phyloP scores from a whole-genome alignment of 129 eudicot genomes.

The Glebionis coronaria region DNA sequence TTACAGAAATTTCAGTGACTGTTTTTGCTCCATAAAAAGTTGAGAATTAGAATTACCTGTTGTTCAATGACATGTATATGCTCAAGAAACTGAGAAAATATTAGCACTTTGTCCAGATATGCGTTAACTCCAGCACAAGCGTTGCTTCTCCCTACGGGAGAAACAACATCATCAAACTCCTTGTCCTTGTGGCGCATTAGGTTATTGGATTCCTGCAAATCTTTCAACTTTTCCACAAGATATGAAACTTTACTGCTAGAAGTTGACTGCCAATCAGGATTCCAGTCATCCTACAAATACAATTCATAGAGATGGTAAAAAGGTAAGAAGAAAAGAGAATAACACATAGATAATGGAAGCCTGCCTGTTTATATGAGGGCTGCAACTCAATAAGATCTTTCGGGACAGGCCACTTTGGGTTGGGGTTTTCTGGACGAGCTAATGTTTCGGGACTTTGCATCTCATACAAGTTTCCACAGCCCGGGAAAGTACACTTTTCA shows the following conservation, averaged over 20 bases:
- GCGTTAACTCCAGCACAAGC: constrained; percentile 23
- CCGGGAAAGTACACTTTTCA: constrained; percentile 76
- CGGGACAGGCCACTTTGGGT: constrained; percentile 99
- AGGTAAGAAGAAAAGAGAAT: neutral
- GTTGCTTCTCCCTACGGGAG: constrained; percentile 21
- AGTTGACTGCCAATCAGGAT: constrained; percentile 99
- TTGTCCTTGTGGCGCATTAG: constrained; percentile 20
- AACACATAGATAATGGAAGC: constrained; percentile 9
- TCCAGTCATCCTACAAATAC: constrained; percentile 77
- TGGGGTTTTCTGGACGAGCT: constrained; percentile 95
- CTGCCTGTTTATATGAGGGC: constrained; percentile 97
- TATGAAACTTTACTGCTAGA: constrained; percentile 97
- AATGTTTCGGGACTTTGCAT: constrained; percentile 89
- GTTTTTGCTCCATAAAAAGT: neutral
- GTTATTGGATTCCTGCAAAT: constrained; percentile 52
- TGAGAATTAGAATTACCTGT: constrained; percentile 53
- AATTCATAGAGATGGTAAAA: neutral
- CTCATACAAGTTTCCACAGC: constrained; percentile 74
- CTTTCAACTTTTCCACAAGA: constrained; percentile 63
- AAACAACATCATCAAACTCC: constrained; percentile 15
- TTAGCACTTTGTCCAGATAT: constrained; percentile 61
- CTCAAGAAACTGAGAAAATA: constrained; percentile 98
- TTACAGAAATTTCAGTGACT: constrained; percentile 13
- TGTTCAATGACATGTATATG: constrained; percentile 94
- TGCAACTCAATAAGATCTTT: constrained; percentile 98